Base-by-base conservation (phyloP, 495 filamentous ascomycete species). In the Polyplosphaeria fusca region DNA sequence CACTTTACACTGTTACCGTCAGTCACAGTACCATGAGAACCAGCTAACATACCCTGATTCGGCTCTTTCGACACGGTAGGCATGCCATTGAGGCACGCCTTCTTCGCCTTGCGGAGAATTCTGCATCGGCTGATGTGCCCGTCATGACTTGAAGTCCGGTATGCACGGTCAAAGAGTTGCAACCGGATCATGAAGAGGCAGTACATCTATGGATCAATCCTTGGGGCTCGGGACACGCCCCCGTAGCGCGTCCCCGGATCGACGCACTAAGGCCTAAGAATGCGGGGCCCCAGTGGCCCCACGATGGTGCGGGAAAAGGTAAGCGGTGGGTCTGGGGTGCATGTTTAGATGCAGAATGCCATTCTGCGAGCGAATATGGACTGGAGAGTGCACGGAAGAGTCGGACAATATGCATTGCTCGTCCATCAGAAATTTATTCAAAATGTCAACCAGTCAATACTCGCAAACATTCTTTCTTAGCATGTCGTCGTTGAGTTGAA, bases 401-500 rank as follows among this genome's bases (percentile, higher is more conserved):
- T n/a, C n/a, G n/a, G n/a, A n/a, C n/a, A n/a, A n/a, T n/a, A n/a
- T n/a, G n/a, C n/a, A n/a, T n/a, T n/a, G n/a, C n/a, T n/a, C n/a
- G n/a, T n/a, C n/a, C n/a, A n/a, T n/a, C n/a, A 58, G 37, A 30
- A 58, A 58, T 11, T 49, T 51, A 25, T 58, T 58, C 55, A 55
- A 55, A 23, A 63, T 48, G 16, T 63, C 60, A 19, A 63, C 44
- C 26, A 19, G 46, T 18, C 59, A 18, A 28, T 47, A 62, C 23
- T 62, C 59, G 22, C 43, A 27, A 19, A 62, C 37, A 25, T 47
- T 67, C 64, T 67, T 67, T 13, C 64, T 61, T 1, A 67, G 52
- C 3, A 50, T 53, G 41, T 67, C 65, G 30, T 64, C 0, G 50
- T 48, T 4, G 56, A 47, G 45, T 65, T 67, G 39, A 57, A 64